Evolutionary conservation across 78 protist species (phyloP), one percentile per base, ranked within the genome.

Genomic region (Pigoraptor vietnamica): DNA sequence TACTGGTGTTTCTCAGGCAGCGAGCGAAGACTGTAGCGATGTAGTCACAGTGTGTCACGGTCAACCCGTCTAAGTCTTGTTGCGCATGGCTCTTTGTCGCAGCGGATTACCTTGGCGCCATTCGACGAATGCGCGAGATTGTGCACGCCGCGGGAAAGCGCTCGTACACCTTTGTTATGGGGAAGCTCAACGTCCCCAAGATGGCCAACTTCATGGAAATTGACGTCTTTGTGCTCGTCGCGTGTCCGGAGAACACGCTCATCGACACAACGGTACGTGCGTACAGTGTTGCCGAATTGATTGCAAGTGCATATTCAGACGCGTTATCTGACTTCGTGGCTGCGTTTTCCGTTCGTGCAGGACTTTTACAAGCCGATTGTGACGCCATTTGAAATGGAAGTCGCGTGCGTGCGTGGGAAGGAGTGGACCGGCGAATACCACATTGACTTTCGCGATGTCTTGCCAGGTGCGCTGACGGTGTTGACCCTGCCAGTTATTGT

Each of bases 151-250:
- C 93, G 1, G 98, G 95, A 34, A 94, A 94, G 94, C 0, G 92
- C 82, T 88, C 82, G 38, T 96, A 94, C 92, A 94, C 93, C 25
- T 91, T 97, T 37, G 89, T 96, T 10, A 92, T 97, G 87, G 97
- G 97, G 40, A 96, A 95, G 88, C 88, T 97, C 39, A 97, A 97
- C 83, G 93, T 90, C 24, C 94, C 97, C 55, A 97, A 97, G 94
- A 83, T 97, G 82, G 98, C 97, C 19, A 97, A 97, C 87, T 97
- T 97, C 37, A 37, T 86, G 91, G 98, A 97, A 92, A 92, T 97
- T 39, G 97, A 95, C 83, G 88, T 91, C 14, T 97, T 67, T 56
- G 97, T 96, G 0, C 40, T 94, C 40, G 93, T 97, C 25, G 97
- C 97, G 55, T 97, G 97, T 33, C 93, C 97, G 19, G 96, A 95